Evolutionary conservation across 257 asterid species (phyloP), one percentile per base, ranked within the genome.

Genomic region (Cordia subcordata): DNA sequence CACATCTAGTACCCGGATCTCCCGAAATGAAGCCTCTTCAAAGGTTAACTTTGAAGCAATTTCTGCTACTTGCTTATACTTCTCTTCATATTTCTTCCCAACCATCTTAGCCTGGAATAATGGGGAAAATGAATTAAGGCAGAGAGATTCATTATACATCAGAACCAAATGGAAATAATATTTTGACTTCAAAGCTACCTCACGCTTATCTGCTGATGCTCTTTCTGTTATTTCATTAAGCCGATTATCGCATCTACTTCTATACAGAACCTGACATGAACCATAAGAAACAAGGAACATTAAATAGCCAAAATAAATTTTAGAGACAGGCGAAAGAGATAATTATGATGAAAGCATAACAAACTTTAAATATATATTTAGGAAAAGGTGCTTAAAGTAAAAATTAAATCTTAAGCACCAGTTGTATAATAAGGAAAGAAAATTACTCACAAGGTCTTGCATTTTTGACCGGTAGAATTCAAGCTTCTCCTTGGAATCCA

Each of bases 151-250:
- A 53, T 9, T 4, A 21, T 27, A 11, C 14, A 53, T 53, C 58
- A 58, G 19, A 67, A 17, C 53, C 23, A 18, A 9, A 64, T 53
- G n/a, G 58, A 46, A 54, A 69, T 12, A 57, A 16, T 21, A 32
- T 22, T 44, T 52, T 58, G 35, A 47, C 12, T 58, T n/a, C 23
- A 57, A 22, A 47, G 37, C 47, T 75, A 89, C 99, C 97, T 93
- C 99, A 5, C 70, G 74, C 74, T 86, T 89, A 81, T 89, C 97
- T 64, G 99, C 92, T 72, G 80, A 64, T 66, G 96, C 99, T 73
- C 97, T 85, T 80, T 93, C 99, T 8, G 90, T 89, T 58, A 93
- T 93, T 77, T 89, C 99, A 79, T 93, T 93, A 68, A 93, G 97
- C 58, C 94, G 87, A 68, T 93, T 93, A 71, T 93, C 99, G 33